Conservation (phyloP, 2,329 filamentous ascomycete species). For the Aspergillus fructus region DNA sequence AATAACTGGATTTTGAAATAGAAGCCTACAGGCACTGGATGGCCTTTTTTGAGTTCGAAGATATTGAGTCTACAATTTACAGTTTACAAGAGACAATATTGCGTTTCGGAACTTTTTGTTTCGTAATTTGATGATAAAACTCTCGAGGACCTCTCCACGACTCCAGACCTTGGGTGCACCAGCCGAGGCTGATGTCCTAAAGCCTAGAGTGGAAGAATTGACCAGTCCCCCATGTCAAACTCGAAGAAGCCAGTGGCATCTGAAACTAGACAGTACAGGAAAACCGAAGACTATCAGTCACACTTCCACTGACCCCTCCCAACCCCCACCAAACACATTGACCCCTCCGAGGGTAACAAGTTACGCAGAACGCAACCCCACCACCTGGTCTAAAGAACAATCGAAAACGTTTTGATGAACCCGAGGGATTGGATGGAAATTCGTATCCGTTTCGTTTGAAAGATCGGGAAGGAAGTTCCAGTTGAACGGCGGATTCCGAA, state of each 20-base stretch:
- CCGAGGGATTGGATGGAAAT: conserved; percentile 27
- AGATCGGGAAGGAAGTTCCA: conserved; percentile 2
- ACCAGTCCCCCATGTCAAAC: conserved; percentile 34
- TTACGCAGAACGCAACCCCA: conserved; percentile 14
- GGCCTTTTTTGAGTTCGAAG: too few species aligned
- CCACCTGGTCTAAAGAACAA: conserved; percentile 23
- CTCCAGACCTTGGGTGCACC: conserved; percentile 17
- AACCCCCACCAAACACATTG: conserved; percentile 37
- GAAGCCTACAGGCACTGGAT: too few species aligned
- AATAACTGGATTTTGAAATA: background rate
- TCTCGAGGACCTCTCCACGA: conserved; percentile 38
- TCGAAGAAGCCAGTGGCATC: conserved; percentile 17
- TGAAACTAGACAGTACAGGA: conserved; percentile 18
- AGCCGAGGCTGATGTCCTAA: conserved; percentile 19
- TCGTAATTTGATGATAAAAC: conserved; percentile 32
- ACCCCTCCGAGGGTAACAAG: conserved; percentile 25
- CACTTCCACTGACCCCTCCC: conserved; percentile 25
- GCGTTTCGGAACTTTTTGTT: conserved; percentile 24
- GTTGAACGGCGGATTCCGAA: conserved; percentile 33
- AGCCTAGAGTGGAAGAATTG: conserved; percentile 28
- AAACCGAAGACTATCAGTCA: conserved; percentile 9
- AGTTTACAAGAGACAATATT: background rate
- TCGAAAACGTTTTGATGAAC: conserved; percentile 31
- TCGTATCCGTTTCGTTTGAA: background rate
- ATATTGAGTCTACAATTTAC: background rate